Percentiles rank a stretch among this genome's conserved stretches.
Conservation (phyloP, 2,329 filamentous ascomycete species). For the Trichoderma koningiopsis region DNA sequence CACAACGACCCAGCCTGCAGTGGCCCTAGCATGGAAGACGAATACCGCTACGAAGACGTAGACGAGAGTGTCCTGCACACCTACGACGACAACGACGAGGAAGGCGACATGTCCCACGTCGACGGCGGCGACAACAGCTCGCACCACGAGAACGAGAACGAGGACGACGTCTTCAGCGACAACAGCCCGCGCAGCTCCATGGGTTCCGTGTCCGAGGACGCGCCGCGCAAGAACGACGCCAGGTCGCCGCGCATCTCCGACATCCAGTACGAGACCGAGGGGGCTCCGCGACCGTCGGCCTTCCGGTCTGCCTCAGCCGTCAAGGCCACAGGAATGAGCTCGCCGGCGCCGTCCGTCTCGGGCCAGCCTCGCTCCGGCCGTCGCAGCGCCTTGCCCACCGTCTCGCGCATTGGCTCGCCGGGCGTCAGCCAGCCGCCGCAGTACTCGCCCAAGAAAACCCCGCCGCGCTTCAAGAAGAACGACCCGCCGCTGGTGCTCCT, state of each 20-base stretch:
- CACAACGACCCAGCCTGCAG: conserved; percentile 51
- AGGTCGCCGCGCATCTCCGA: conserved; percentile 52
- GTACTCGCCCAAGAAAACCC: conserved; percentile 60
- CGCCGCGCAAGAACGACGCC: conserved; percentile 36
- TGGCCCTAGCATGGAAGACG: conserved; percentile 32
- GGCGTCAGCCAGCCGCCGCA: conserved; percentile 48
- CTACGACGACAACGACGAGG: conserved; percentile 9
- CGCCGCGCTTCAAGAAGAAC: conserved; percentile 58
- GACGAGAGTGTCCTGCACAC: not conserved
- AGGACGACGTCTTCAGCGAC: conserved; percentile 62
- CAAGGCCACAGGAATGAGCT: conserved; percentile 71
- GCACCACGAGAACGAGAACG: conserved; percentile 52
- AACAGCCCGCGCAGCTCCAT: conserved; percentile 59
- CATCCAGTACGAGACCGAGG: conserved; percentile 50
- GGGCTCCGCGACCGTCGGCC: conserved; percentile 54
- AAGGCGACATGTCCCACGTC: conserved; percentile 11
- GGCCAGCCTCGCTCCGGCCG: conserved; percentile 60
- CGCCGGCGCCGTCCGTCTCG: conserved; percentile 60
- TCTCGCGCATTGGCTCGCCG: conserved; percentile 61
- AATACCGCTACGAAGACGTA: conserved; percentile 17
- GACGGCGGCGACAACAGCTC: conserved; percentile 49
- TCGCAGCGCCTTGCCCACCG: conserved; percentile 49
- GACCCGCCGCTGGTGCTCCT: conserved; percentile 72
- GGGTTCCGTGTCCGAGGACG: conserved; percentile 50
- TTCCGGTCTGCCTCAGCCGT: conserved; percentile 72